phyloP scores from a whole-genome alignment of 306 rosid species.

The Cucumis sativus region Cucumber_9930_V3 NC_026655.2:1770001-1770500 shows the following conservation, averaged over 20 bases:
- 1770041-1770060: no score
- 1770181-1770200: neutral
- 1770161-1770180: neutral
- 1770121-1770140: neutral
- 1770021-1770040: no score
- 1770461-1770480: neutral
- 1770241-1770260: neutral
- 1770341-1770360: conserved; percentile 48
- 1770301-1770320: neutral
- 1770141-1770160: neutral
- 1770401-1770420: conserved; percentile 60
- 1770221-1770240: neutral
- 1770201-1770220: neutral
- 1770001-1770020: no score
- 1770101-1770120: neutral
- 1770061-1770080: neutral
- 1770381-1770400: conserved; percentile 57
- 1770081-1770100: neutral
- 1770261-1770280: neutral
- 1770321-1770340: neutral
- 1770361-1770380: conserved; percentile 33
- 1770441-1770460: neutral
- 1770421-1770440: conserved; percentile 16
- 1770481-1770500: neutral
- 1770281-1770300: neutral